Conservation (phyloP, 768 basidiomycete species). For the Favolaschia claudopus region DNA sequence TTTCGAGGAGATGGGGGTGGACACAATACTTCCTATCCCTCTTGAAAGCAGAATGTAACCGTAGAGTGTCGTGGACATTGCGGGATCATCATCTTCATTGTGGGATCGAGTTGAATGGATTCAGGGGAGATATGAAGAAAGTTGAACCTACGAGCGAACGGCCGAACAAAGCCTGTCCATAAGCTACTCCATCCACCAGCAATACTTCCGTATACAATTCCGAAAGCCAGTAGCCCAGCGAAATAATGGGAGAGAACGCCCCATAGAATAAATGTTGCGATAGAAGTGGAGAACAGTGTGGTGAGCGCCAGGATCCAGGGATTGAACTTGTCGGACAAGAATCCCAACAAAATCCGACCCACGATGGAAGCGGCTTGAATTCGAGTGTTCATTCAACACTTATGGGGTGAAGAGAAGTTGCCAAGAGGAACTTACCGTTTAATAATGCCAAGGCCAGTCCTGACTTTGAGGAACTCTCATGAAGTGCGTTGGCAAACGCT, state of each 20-base stretch:
- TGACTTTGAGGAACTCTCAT: slow-evolving; percentile 28
- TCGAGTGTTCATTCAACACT: background rate
- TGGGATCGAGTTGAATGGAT: background rate
- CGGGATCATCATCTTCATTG: slow-evolving; percentile 34
- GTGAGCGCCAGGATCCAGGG: slow-evolving; percentile 28
- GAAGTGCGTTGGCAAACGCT: slow-evolving; percentile 36
- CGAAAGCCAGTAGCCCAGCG: slow-evolving; percentile 34
- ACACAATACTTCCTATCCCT: slow-evolving; percentile 39
- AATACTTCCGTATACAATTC: slow-evolving; percentile 33
- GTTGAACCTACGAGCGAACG: slow-evolving; percentile 31
- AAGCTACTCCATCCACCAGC: slow-evolving; percentile 38
- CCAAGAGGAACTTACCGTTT: slow-evolving; percentile 27
- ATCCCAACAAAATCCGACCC: slow-evolving; percentile 34
- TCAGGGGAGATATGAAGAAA: too few relatives aligned
- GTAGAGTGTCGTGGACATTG: slow-evolving; percentile 30
- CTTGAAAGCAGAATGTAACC: slow-evolving; percentile 33
- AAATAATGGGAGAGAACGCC: slow-evolving; percentile 35
- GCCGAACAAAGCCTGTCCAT: slow-evolving; percentile 35
- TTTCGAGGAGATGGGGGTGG: slow-evolving; percentile 31
- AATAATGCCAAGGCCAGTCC: slow-evolving; percentile 33
- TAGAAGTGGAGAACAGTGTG: slow-evolving; percentile 27
- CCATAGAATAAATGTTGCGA: slow-evolving; percentile 39
- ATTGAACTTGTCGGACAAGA: slow-evolving; percentile 36
- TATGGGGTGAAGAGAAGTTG: background rate
- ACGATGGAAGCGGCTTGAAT: slow-evolving; percentile 28